A percentile compares a stretch with the other conserved stretches of the same genome.
These are phyloP conservation scores for Collybiopsis luxurians DNA, from an alignment of 768 basidiomycete species.

Conservation along the genomic window DNA sequence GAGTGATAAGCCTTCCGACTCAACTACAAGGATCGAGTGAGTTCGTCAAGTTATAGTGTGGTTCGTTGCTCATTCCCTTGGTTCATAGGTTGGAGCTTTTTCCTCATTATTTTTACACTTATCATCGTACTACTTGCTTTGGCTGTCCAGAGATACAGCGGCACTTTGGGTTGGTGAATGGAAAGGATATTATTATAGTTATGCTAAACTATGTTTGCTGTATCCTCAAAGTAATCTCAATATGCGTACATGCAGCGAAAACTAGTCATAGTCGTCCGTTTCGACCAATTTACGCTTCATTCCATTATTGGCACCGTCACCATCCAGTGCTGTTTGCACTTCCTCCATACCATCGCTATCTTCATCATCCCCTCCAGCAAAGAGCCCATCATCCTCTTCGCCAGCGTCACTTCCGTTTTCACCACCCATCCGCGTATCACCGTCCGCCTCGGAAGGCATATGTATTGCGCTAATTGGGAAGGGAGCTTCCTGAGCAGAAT, in stretches of 20 bases:
- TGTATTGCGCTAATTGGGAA: constrained; percentile 61
- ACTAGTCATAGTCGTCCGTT: constrained; percentile 82
- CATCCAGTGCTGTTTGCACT: constrained; percentile 50
- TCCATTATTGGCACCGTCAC: constrained; percentile 47
- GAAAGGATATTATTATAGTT: background rate
- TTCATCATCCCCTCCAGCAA: constrained; percentile 72
- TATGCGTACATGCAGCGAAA: constrained; percentile 18
- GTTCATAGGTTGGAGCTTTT: constrained; percentile 34
- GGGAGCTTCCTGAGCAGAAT: constrained; percentile 37
- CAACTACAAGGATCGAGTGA: constrained; percentile 49
- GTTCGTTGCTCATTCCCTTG: constrained; percentile 9
- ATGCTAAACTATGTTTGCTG: constrained; percentile 9
- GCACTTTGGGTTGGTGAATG: background rate
- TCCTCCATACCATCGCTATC: constrained; percentile 86
- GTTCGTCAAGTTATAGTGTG: constrained; percentile 23
- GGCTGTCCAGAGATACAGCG: constrained; percentile 27
- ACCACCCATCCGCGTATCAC: constrained; percentile 19
- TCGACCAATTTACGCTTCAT: constrained; percentile 79
- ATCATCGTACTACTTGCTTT: constrained; percentile 42
- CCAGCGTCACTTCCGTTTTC: constrained; percentile 72
- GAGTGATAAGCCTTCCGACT: constrained; percentile 73
- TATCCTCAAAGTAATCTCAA: constrained; percentile 3
- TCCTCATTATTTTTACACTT: constrained; percentile 39
- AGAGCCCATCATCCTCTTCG: constrained; percentile 76
- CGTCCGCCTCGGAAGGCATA: constrained; percentile 66